These are phyloP conservation scores for Saururus chinensis DNA, from an alignment of 164 flowering plant species.

Conservation along the genomic window DNA sequence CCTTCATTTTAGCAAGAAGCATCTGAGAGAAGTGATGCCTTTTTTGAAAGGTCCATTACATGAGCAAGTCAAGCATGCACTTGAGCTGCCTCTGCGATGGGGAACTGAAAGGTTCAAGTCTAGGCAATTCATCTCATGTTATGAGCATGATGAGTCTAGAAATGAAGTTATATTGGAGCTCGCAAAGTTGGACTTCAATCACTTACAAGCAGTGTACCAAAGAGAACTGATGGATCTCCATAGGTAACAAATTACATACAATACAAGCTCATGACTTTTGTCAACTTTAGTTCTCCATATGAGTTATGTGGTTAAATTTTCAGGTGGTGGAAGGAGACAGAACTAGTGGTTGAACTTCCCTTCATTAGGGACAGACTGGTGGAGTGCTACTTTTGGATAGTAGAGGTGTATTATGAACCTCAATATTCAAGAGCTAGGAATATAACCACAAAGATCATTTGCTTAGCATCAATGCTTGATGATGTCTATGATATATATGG, in stretches of 20 bases:
- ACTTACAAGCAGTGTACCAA: conserved; percentile 30
- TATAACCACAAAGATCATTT: not conserved
- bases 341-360: not conserved
- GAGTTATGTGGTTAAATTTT: not conserved
- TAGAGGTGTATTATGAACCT: not conserved
- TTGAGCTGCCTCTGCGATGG: conserved; percentile 24
- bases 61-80: conserved; percentile 20
- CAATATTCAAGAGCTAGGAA: conserved; percentile 1
- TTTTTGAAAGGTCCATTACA: conserved; percentile 20
- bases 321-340: conserved; percentile 7
- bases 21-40: too few species aligned
- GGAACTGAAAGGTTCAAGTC: conserved; percentile 28
- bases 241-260: conserved; percentile 26
- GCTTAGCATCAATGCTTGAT: not conserved
- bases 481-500: conserved; percentile 5
- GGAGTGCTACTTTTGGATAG: conserved; percentile 5
- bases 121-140: conserved; percentile 23
- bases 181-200: conserved; percentile 48
- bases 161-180: conserved; percentile 18
- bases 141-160: conserved; percentile 15
- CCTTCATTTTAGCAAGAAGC: too few species aligned
- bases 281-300: not conserved
- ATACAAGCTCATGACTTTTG: not conserved
- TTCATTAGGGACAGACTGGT: conserved; percentile 5
- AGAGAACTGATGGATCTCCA: conserved; percentile 25